Evolutionary conservation across 2,329 filamentous ascomycete genomes (phyloP).

Genomic region (Incumbomyces lentus): DNA sequence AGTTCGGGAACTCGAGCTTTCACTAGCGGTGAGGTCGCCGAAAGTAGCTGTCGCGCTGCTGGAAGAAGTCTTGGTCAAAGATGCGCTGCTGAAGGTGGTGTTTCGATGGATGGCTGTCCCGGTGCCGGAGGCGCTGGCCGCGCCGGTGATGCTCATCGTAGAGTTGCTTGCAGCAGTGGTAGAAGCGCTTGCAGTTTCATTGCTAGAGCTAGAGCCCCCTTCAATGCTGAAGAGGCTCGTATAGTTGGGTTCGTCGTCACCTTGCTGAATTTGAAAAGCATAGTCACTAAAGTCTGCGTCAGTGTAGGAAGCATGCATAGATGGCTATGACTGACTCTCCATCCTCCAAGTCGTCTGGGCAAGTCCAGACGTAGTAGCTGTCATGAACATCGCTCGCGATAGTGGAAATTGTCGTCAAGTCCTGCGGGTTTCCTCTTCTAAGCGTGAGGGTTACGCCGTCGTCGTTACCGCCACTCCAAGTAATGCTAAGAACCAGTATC

Average conservation of each 20-base stretch:
- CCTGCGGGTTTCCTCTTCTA: constrained; percentile 39
- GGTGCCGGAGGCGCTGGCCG: constrained; percentile 32
- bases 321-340: constrained; percentile 29
- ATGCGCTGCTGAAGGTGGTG: constrained; percentile 21
- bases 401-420: constrained; percentile 42
- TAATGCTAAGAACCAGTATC: constrained; percentile 31
- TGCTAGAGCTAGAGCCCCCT: constrained; percentile 24
- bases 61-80: constrained; percentile 13
- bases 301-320: background rate
- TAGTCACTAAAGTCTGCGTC: constrained; percentile 39
- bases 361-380: constrained; percentile 14
- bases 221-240: constrained; percentile 41
- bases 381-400: constrained; percentile 26
- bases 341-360: constrained; percentile 9
- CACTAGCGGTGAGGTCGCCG: constrained; percentile 2
- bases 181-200: constrained; percentile 13
- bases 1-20: constrained; percentile 10
- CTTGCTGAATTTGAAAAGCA: constrained; percentile 49
- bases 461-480: constrained; percentile 37
- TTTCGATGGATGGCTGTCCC: constrained; percentile 53
- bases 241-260: constrained; percentile 42
- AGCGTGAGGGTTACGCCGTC: constrained; percentile 43
- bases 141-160: constrained; percentile 11
- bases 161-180: constrained; percentile 12
- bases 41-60: constrained; percentile 14